A percentile compares a stretch with the other conserved stretches of the same genome.
Conservation (phyloP, 2,329 filamentous ascomycete genomes). For the Emmonsia crescens region DNA sequence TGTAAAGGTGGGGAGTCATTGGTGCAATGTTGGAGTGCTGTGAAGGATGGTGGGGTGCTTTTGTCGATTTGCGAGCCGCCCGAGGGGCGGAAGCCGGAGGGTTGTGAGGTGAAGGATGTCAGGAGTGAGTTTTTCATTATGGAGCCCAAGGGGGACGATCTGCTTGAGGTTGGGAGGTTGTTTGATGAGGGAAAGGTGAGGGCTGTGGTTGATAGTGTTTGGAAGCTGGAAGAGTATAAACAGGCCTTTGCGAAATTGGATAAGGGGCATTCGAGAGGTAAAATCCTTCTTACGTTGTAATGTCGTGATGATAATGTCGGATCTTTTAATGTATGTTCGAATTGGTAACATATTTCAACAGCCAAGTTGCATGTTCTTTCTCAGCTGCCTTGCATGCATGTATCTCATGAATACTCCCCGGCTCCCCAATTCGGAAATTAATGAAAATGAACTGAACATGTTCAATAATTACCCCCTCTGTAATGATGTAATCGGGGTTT, state of each 20-base stretch:
- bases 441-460: too few species aligned
- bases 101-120: slow-evolving; percentile 17
- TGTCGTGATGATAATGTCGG: neutral
- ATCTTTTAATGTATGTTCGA: neutral
- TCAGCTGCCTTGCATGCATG: too few species aligned
- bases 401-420: too few species aligned
- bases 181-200: slow-evolving; percentile 29
- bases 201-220: slow-evolving; percentile 32
- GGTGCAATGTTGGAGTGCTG: slow-evolving; percentile 31
- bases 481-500: too few species aligned
- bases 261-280: slow-evolving; percentile 32
- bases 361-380: too few species aligned
- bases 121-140: slow-evolving; percentile 34
- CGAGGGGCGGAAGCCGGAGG: slow-evolving; percentile 20
- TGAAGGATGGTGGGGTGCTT: slow-evolving; percentile 26
- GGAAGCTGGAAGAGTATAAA: slow-evolving; percentile 29
- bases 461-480: too few species aligned
- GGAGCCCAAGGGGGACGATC: slow-evolving; percentile 24
- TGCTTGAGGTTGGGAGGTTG: slow-evolving; percentile 28
- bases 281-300: slow-evolving; percentile 26
- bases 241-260: slow-evolving; percentile 30
- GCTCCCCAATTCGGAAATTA: too few species aligned
- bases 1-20: slow-evolving; percentile 32
- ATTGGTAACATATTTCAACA: neutral
- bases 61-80: slow-evolving; percentile 33